A percentile compares a stretch with the other conserved stretches of the same genome.
These are phyloP conservation scores for Stephania japonica DNA, from an alignment of 164 flowering plant genomes.

Conservation along the genomic window DNA sequence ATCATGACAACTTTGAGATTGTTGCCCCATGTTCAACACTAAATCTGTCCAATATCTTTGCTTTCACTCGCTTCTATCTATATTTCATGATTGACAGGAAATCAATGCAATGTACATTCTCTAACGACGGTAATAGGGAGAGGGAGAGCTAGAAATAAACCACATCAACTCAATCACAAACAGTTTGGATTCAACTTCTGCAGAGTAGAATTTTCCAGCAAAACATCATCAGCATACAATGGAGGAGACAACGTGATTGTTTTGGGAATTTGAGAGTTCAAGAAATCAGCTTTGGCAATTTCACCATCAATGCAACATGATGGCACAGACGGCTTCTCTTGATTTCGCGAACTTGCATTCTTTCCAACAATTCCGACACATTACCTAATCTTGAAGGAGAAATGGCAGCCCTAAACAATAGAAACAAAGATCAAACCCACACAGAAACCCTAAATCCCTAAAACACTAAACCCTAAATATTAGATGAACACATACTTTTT, in stretches of 20 bases:
- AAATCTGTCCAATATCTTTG: constrained; percentile 73
- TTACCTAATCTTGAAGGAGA: neutral
- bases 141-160: neutral
- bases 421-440: neutral
- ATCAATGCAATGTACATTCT: neutral
- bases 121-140: neutral
- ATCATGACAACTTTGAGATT: constrained; percentile 22
- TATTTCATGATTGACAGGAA: constrained; percentile 2
- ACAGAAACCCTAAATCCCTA: neutral
- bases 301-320: neutral
- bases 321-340: neutral
- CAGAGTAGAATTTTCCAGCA: neutral
- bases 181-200: neutral
- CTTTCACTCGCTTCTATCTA: constrained; percentile 83
- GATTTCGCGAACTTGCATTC: neutral
- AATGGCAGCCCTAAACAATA: neutral
- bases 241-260: neutral
- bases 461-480: too few species aligned
- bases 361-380: neutral
- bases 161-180: neutral
- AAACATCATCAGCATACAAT: neutral
- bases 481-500: too few species aligned
- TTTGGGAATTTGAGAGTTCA: neutral
- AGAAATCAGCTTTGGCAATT: neutral
- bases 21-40: constrained; percentile 48